Conservation (phyloP, 192 early-diverging fungal genomes). For the Obelidium mucronatum region DNA sequence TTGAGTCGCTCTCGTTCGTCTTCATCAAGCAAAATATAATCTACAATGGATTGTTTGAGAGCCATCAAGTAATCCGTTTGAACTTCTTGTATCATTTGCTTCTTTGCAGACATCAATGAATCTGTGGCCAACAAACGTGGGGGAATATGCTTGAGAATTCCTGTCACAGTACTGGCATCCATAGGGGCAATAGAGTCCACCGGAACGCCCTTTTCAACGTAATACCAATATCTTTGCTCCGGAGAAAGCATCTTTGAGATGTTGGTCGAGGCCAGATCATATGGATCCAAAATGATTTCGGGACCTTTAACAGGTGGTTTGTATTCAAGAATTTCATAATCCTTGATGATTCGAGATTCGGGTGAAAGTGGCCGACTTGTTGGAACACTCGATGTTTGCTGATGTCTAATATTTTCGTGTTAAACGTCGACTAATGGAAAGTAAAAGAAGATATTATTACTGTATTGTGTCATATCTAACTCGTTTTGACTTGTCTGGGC, state of each 20-base stretch:
- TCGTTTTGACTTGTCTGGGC: background rate
- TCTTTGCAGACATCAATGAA: conserved; percentile 32
- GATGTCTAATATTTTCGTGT: too few relatives aligned
- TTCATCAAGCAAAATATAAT: conserved; percentile 66
- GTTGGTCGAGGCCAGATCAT: conserved; percentile 55
- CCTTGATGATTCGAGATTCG: conserved; percentile 43
- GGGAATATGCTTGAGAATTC: conserved; percentile 45
- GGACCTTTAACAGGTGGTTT: conserved; percentile 23
- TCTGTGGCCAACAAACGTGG: conserved; percentile 36
- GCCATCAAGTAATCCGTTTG: conserved; percentile 49
- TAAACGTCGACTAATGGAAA: too few relatives aligned
- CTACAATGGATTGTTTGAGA: conserved; percentile 59
- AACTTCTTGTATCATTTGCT: conserved; percentile 51
- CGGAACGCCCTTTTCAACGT: conserved; percentile 55
- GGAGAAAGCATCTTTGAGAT: conserved; percentile 62
- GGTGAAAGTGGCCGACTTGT: conserved; percentile 55
- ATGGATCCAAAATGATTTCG: conserved; percentile 56
- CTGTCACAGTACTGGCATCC: conserved; percentile 40
- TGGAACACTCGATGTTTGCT: background rate
- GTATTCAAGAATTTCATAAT: conserved; percentile 28
- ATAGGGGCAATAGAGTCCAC: conserved; percentile 52
- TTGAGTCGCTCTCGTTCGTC: conserved; percentile 54
- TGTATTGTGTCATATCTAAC: conserved; percentile 1
- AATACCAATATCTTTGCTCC: conserved; percentile 61
- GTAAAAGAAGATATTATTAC: too few relatives aligned